Evolutionary conservation across 2,329 filamentous ascomycete genomes (phyloP), one percentile per base, ranked within the genome.

Genomic region (Calonectria leucothoes): DNA sequence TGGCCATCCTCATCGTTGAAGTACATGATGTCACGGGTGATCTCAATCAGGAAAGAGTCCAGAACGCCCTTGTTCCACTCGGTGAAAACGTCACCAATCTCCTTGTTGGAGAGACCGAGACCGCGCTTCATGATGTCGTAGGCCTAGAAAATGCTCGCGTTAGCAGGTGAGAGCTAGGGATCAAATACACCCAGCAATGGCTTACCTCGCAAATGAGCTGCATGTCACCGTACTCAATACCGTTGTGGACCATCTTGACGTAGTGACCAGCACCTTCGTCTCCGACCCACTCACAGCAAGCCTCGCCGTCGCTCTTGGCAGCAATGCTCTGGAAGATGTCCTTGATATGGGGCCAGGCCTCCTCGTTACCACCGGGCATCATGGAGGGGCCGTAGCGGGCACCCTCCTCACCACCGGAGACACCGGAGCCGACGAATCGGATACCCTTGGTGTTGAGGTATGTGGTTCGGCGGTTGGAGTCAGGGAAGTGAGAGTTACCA

Each of bases 161-260:
- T 35, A 27, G 20, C 48, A 31, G 31, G 8, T 6, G 3, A 5
- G 7, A 17, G 15, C 17, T 14, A 37, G n/a, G 6, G 25, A 37
- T 6, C 14, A 6, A 5, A 42, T 37, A 3, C 11, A 12, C 48
- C 63, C 14, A 20, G 15, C 25, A 49, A 31, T 61, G 42, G 72
- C 91, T 82, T 88, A 98, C 96, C 93, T 99, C 97, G 88, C 94
- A 97, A 86, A 99, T 99, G 84, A 99, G 92, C 91, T 99, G 97
- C 97, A 99, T 99, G 90, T 99, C 97, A 93, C 97, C 97, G 86
- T 99, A 99, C 90, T 99, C 97, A 83, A 99, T 99, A 92, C 97
- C 97, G 89, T 99, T 99, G 94, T 99, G 97, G 77, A 99, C 97
- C 97, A 99, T 99, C 94, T 99, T 99, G 91, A 99, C 96, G 91